phyloP scores from a whole-genome alignment of 2,329 filamentous ascomycete genomes.

The Pseudocercospora fuligena region DNA sequence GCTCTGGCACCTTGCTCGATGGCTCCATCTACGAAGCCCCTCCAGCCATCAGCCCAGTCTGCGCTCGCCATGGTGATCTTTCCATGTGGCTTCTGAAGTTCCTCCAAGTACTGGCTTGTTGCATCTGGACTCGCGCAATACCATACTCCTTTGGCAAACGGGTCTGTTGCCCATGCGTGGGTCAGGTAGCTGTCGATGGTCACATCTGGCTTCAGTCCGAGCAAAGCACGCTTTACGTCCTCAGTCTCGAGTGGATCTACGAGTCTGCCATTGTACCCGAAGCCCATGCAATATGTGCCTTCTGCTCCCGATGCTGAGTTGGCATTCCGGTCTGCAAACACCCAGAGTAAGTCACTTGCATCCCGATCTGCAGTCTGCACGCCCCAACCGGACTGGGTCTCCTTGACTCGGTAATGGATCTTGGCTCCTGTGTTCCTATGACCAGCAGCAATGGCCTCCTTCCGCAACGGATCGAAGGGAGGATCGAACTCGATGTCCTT shows the following conservation, averaged over 20 bases:
- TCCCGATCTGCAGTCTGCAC: conserved; percentile 2
- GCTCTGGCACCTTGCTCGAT: conserved; percentile 38
- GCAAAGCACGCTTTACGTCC: conserved; percentile 10
- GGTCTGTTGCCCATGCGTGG: conserved; percentile 41
- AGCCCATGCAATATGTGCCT: conserved; percentile 17
- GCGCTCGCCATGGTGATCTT: conserved; percentile 41
- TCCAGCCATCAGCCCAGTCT: conserved; percentile 44
- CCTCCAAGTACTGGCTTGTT: conserved; percentile 31
- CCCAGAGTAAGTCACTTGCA: conserved; percentile 10
- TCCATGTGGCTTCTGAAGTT: conserved; percentile 37
- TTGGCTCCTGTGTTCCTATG: conserved; percentile 41
- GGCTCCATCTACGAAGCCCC: conserved; percentile 44
- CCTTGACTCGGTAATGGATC: conserved; percentile 31
- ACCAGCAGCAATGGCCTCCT: conserved; percentile 33
- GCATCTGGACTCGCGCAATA: conserved; percentile 24
- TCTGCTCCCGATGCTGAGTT: neutral
- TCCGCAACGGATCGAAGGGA: conserved; percentile 32
- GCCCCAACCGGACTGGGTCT: conserved; percentile 10
- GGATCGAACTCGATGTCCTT: conserved; percentile 36
- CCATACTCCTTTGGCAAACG: conserved; percentile 39
- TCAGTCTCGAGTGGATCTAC: conserved; percentile 8
- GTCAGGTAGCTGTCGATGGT: conserved; percentile 17
- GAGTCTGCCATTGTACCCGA: conserved; percentile 15
- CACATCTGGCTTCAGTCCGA: conserved; percentile 1
- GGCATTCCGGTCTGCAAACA: conserved; percentile 17